Conservation (phyloP, 73 alveolate genomes). For the Urostyla sp. region DNA sequence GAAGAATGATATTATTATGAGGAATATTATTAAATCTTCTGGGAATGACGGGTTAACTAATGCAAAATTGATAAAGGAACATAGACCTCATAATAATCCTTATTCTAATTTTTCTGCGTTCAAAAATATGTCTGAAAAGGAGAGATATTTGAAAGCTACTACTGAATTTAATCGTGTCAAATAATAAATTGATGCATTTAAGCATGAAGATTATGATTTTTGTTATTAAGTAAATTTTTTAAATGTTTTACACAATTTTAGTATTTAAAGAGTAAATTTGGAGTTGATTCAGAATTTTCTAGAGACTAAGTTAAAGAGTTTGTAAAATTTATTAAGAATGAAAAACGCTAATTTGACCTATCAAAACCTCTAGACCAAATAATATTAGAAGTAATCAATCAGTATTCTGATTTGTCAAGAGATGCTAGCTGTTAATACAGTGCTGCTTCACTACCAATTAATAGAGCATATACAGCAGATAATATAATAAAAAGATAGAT, state of each 20-base stretch:
- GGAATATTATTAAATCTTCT: background rate
- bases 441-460: background rate
- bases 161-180: conserved; percentile 23
- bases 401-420: background rate
- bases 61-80: background rate
- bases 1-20: background rate
- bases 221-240: background rate
- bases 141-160: conserved; percentile 24
- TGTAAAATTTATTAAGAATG: conserved; percentile 13
- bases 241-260: background rate
- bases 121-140: conserved; percentile 39
- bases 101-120: conserved; percentile 18
- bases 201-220: conserved; percentile 37
- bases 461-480: conserved; percentile 46
- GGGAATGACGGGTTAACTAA: no score
- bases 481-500: background rate
- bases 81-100: conserved; percentile 16
- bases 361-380: conserved; percentile 2
- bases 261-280: conserved; percentile 20
- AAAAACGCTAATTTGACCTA: conserved; percentile 8
- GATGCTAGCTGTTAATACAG: background rate
- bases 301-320: conserved; percentile 43
- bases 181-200: conserved; percentile 4
- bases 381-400: conserved; percentile 30
- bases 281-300: background rate